Evolutionary conservation across 257 asterid species (phyloP).

Genomic region (Gynochthodes officinalis): DNA sequence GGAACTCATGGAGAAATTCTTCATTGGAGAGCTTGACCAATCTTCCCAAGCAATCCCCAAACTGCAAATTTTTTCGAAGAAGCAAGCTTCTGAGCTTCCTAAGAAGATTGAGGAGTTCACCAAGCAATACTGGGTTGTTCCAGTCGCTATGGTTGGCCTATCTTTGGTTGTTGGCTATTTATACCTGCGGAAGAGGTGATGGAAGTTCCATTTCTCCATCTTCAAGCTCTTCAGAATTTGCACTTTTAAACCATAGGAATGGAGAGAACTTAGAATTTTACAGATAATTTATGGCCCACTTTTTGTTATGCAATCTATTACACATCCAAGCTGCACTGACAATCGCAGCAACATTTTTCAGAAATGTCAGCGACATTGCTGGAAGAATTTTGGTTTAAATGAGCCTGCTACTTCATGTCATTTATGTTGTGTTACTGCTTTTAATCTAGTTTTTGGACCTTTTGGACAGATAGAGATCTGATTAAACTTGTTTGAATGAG

Average conservation of each 20-base stretch:
- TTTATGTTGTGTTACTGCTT: not conserved
- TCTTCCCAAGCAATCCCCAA: slow-evolving; percentile 50
- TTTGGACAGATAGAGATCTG: too few relatives aligned
- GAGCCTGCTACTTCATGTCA: not conserved
- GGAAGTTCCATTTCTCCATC: not conserved
- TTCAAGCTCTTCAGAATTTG: slow-evolving; percentile 4
- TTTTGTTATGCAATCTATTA: not conserved
- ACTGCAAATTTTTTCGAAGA: slow-evolving; percentile 46
- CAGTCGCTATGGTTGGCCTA: slow-evolving; percentile 54
- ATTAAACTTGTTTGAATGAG: too few relatives aligned
- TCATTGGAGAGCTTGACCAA: slow-evolving; percentile 78
- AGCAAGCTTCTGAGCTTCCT: slow-evolving; percentile 27
- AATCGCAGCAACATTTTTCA: not conserved
- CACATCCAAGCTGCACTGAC: not conserved
- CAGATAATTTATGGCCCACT: not conserved
- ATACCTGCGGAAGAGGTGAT: slow-evolving; percentile 56
- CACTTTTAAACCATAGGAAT: not conserved
- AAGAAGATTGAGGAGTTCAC: slow-evolving; percentile 39
- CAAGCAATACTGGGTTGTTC: slow-evolving; percentile 69
- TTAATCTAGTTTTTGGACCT: not conserved
- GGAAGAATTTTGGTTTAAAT: not conserved
- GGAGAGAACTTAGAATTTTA: slow-evolving; percentile 1
- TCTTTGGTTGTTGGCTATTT: slow-evolving; percentile 52
- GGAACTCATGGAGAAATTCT: slow-evolving; percentile 72
- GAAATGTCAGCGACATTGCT: not conserved